phyloP scores from a whole-genome alignment of 208 protist species.

The Leishmania turanica region DNA sequence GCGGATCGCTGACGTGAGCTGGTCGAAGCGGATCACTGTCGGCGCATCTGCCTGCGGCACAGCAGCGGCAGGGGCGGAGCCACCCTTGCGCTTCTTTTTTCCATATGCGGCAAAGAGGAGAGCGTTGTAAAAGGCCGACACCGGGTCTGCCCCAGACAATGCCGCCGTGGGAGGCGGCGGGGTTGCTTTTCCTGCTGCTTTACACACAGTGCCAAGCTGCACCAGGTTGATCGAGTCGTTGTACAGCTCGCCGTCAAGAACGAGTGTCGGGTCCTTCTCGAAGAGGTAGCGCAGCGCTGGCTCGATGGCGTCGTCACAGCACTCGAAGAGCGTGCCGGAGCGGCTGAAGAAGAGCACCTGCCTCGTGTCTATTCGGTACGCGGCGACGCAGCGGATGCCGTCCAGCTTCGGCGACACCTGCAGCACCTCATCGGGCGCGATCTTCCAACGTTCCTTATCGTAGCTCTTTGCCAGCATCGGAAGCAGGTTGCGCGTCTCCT shows the following conservation, averaged over 20 bases:
- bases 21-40: constrained; percentile 66
- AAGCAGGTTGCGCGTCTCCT: constrained; percentile 73
- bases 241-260: constrained; percentile 92
- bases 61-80: background rate
- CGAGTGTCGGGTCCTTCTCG: constrained; percentile 66
- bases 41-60: background rate
- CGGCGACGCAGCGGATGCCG: constrained; percentile 87
- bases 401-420: constrained; percentile 90
- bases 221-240: constrained; percentile 62
- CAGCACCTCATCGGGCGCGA: constrained; percentile 50
- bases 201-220: constrained; percentile 7
- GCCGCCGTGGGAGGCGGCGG: background rate
- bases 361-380: constrained; percentile 57
- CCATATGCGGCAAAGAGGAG: constrained; percentile 5
- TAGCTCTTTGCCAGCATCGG: constrained; percentile 91
- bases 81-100: background rate
- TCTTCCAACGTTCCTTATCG: constrained; percentile 62
- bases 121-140: constrained; percentile 9
- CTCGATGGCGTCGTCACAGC: constrained; percentile 76
- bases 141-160: background rate
- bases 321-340: constrained; percentile 86
- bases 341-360: constrained; percentile 82
- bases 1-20: constrained; percentile 77
- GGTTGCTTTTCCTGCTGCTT: background rate
- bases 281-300: constrained; percentile 65